These are phyloP conservation scores for Phaeosphaeria sp. DNA, from an alignment of 2,329 filamentous ascomycete genomes.

Conservation along the genomic window DNA sequence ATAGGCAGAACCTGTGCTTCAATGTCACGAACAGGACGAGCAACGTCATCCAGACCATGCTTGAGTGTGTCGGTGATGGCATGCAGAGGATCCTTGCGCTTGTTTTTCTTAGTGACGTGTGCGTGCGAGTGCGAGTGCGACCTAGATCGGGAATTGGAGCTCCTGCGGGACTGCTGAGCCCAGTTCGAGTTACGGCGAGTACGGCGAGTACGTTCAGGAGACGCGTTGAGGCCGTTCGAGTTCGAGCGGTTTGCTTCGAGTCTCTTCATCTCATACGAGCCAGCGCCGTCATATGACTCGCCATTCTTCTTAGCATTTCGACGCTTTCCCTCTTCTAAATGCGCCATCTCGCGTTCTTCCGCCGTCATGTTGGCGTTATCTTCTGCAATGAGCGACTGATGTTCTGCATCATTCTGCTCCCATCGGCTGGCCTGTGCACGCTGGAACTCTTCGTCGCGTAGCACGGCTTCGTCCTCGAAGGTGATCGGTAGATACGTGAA, in stretches of 20 bases:
- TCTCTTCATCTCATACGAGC: conserved; percentile 38
- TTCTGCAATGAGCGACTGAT: conserved; percentile 46
- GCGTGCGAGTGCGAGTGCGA: conserved; percentile 26
- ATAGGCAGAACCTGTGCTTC: conserved; percentile 65
- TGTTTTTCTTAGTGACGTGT: conserved; percentile 23
- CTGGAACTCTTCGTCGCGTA: conserved; percentile 89
- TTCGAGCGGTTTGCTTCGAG: conserved; percentile 21
- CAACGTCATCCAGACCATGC: conserved; percentile 35
- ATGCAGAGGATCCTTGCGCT: conserved; percentile 37
- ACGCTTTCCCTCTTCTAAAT: conserved; percentile 35
- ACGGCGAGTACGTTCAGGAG: conserved; percentile 24
- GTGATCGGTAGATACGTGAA: conserved; percentile 92
- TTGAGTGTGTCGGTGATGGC: conserved; percentile 33
- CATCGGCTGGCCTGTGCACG: conserved; percentile 76
- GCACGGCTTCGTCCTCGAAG: conserved; percentile 90
- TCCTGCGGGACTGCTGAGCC: conserved; percentile 37
- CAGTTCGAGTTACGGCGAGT: conserved; percentile 30
- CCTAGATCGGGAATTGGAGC: conserved; percentile 37
- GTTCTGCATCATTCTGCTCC: conserved; percentile 62
- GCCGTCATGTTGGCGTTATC: conserved; percentile 37
- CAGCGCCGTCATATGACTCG: conserved; percentile 13
- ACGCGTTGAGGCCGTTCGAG: conserved; percentile 14
- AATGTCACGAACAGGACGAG: conserved; percentile 42
- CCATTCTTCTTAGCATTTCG: conserved; percentile 15
- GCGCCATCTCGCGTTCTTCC: conserved; percentile 42